phyloP scores from a whole-genome alignment of 768 basidiomycete genomes.

The Pisolithus microcarpus region DNA sequence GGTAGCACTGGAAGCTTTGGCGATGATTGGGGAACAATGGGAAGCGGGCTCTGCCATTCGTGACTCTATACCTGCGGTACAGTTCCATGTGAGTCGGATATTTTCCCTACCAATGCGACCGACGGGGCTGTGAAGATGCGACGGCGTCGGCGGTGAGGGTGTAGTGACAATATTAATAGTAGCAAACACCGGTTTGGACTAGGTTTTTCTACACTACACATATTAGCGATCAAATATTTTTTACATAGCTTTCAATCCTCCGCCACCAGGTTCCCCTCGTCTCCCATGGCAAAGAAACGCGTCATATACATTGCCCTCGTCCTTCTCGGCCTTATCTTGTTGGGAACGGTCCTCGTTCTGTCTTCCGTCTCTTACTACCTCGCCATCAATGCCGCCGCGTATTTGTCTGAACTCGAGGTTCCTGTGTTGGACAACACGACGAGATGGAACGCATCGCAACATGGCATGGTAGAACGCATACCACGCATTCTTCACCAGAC shows the following conservation, averaged over 20 bases:
- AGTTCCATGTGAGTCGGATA: slow-evolving; percentile 40
- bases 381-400: slow-evolving; percentile 69
- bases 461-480: slow-evolving; percentile 63
- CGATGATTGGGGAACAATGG: slow-evolving; percentile 44
- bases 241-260: background rate
- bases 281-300: slow-evolving; percentile 38
- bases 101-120: slow-evolving; percentile 43
- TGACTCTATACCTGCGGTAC: slow-evolving; percentile 43
- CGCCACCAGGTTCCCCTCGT: background rate
- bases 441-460: slow-evolving; percentile 58
- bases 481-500: slow-evolving; percentile 97
- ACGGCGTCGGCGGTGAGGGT: background rate
- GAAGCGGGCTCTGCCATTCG: slow-evolving; percentile 46
- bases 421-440: slow-evolving; percentile 46
- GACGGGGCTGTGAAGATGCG: slow-evolving; percentile 23
- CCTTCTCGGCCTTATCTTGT: slow-evolving; percentile 67
- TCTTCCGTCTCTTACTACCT: slow-evolving; percentile 89
- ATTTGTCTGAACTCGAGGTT: slow-evolving; percentile 74
- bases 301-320: slow-evolving; percentile 41
- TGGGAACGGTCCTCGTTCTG: slow-evolving; percentile 87
- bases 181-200: background rate
- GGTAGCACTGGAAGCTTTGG: slow-evolving; percentile 41
- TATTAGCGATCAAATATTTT: background rate
- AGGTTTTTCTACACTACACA: background rate
- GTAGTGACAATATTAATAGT: no score